Evolutionary conservation across 176 grass and related monocot genomes (phyloP), one percentile per base, ranked within the genome.

Genomic region (Ensete glaucum): DNA sequence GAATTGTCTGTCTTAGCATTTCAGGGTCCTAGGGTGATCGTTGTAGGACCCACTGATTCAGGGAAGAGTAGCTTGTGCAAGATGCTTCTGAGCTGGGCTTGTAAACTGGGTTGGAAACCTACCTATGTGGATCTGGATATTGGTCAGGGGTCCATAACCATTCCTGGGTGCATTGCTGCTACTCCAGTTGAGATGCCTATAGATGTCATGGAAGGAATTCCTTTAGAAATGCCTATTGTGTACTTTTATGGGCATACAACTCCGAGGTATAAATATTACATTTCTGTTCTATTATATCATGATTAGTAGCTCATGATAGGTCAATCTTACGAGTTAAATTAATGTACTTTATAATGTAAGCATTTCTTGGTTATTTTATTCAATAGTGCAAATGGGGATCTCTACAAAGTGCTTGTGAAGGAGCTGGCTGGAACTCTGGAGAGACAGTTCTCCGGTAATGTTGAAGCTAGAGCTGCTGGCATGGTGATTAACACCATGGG

Each of bases 401-500:
- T 93, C 69, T 98, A 98, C 80, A 98, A 91, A 85, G 95, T 85
- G 81, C 86, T 98, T 68, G 90, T 89, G 88, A 94, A 89, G 81
- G 95, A 98, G 81, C 85, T 98, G 57, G 88, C 90, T 71, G 83
- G 76, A 87, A 98, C 84, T 56, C 69, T 98, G 54, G 95, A 93
- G 73, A 98, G 78, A 77, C 90, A 91, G 26, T 98, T 93, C 50
- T 87, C 83, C 74, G 90, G 95, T 11, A 98, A 94, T 89, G 84
- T 86, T 73, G 90, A 98, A 91, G 90, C 90, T 70, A 92, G 86
- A 84, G 94, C 94, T 75, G 90, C 94, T 0, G 90, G 94, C 78
- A 91, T 98, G 90, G 70, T 98, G 60, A 91, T 98, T 66, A 98
- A 98, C 54, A 91, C 88, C 26, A 98, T 98, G 88, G 95, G 95